A percentile compares a stretch with the other conserved stretches of the same genome.
Evolutionary conservation across 768 basidiomycete genomes (phyloP).

Genomic region (Sporobolomyces roseus): DNA sequence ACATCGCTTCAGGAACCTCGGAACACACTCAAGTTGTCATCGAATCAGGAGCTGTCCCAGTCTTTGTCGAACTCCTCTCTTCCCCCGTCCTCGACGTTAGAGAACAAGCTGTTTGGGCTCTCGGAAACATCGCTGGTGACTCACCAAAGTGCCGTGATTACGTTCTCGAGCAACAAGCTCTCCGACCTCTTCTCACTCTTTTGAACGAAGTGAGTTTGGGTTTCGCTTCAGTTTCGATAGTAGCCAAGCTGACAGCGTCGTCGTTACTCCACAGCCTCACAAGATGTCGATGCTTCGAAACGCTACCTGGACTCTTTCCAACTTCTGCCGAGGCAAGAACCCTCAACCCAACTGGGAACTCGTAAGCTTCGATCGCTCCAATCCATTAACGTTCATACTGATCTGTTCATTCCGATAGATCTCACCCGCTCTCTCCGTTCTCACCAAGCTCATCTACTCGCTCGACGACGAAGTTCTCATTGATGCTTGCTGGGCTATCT

Average conservation of each 20-base stretch:
- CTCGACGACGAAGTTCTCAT: slow-evolving; percentile 98
- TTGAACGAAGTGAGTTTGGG: slow-evolving; percentile 33
- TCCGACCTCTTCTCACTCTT: slow-evolving; percentile 77
- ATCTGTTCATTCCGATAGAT: slow-evolving; percentile 59
- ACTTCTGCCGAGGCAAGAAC: slow-evolving; percentile 96
- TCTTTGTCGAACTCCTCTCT: slow-evolving; percentile 93
- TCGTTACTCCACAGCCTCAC: slow-evolving; percentile 85
- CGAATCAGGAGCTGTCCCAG: slow-evolving; percentile 84
- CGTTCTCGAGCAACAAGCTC: slow-evolving; percentile 85
- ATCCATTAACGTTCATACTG: slow-evolving; percentile 13
- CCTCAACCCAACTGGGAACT: slow-evolving; percentile 98
- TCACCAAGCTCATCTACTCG: slow-evolving; percentile 97
- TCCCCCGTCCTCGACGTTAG: slow-evolving; percentile 93
- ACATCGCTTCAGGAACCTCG: slow-evolving; percentile 66
- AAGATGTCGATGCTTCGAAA: slow-evolving; percentile 93
- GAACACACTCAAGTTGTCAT: slow-evolving; percentile 99
- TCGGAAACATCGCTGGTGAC: slow-evolving; percentile 98
- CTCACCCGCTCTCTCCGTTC: slow-evolving; percentile 88
- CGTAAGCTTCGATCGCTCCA: slow-evolving; percentile 54
- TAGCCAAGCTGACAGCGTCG: neutral
- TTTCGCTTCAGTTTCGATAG: neutral
- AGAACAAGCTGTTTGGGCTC: slow-evolving; percentile 98
- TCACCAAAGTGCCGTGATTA: slow-evolving; percentile 96
- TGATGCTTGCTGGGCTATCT: slow-evolving; percentile 99
- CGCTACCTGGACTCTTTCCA: slow-evolving; percentile 98